Base-by-base conservation (phyloP, 1,139 yeast species). In the Suhomyces anneliseae region DNA sequence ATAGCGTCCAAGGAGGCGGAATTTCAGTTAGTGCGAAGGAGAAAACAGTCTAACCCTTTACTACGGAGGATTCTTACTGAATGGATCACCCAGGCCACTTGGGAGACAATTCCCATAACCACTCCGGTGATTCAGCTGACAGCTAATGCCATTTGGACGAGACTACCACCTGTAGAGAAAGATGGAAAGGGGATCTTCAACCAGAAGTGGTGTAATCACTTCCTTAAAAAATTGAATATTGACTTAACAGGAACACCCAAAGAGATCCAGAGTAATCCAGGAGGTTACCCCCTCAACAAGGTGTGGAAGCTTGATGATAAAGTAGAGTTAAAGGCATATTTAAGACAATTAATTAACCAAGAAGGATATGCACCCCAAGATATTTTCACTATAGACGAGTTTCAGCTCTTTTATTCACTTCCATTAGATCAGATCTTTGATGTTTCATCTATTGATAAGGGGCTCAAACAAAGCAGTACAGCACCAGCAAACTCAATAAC, bases 51-150 rank as follows among this genome's bases (percentile, higher is more conserved):
- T 33, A 83, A 83, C 55, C 81, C 84, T 5, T 60, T 83, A 12
- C 67, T 83, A 14, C 66, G 88, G 42, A 73, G 77, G 42, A 82
- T 83, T 7, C 62, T 83, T 40, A 77, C 83, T 8, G 88, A 83
- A 61, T 83, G 88, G 88, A 80, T 83, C 42, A 78, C 85, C 0
- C 88, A 83, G 59, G 81, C 84, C 26, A 75, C 78, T 1, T 83
- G 89, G 88, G 85, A 82, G 59, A 77, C 76, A 41, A 80, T 82
- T 29, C 88, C 88, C 2, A 77, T 83, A 7, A 81, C 87, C 0
- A 77, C 84, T 0, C 86, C 87, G 0, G 80, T 82, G 26, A 73
- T 83, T 27, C 84, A 81, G 55, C 81, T 79, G 62, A 81, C 88
- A 1, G 87, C 89, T 1, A 74, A 78, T 45, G 77, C 84, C 6